Base-by-base conservation (phyloP, 2,329 filamentous ascomycete species). In the Waltergamsia citrina region DNA sequence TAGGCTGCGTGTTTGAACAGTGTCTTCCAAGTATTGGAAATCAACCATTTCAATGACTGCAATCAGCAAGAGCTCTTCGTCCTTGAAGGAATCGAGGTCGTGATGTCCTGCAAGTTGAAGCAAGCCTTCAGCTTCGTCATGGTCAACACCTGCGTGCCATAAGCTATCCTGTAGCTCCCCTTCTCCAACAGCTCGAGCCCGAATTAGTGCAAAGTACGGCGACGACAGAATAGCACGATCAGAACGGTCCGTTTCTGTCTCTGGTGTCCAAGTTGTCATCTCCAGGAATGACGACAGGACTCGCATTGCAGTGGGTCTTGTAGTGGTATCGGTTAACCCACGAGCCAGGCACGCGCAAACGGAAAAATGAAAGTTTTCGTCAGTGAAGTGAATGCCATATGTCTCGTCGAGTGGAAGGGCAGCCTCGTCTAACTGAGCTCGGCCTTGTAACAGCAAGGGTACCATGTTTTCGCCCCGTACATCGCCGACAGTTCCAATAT, bases 361-460 rank as follows among this genome's bases (percentile, higher is more conserved):
- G 1, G 78, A 77, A 43, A 76, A 78, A 46, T 82, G 78, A 49
- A 83, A 83, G 39, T 69, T 77, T 12, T 81, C 74, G 6, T 58
- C 50, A 21, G 65, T 72, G 46, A 83, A 83, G 41, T 75, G 72
- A 25, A 83, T 69, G 6, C 76, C 78, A 41, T 80, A 81, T 6
- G 71, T 67, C 19, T 79, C 74, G 41, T 83, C 78, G 4, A 83
- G 57, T 6, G 70, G 66, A 14, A 72, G 49, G 4, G 75, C 71
- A 6, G 74, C 75, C 35, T 81, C 74, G 40, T 80, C 75, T 3
- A 82, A 60, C 32, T 72, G 71, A 3, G 53, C 45, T 16, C 77
- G 65, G 8, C 77, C 78, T 47, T 79, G 73, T 10, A 83, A 55
- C 21, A 83, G 62, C 29, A 74, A 63, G 4, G 65, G 54, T 4